Evolutionary conservation across 1,139 yeast species (phyloP).

Genomic region (Groenewaldozyma sp.): DNA sequence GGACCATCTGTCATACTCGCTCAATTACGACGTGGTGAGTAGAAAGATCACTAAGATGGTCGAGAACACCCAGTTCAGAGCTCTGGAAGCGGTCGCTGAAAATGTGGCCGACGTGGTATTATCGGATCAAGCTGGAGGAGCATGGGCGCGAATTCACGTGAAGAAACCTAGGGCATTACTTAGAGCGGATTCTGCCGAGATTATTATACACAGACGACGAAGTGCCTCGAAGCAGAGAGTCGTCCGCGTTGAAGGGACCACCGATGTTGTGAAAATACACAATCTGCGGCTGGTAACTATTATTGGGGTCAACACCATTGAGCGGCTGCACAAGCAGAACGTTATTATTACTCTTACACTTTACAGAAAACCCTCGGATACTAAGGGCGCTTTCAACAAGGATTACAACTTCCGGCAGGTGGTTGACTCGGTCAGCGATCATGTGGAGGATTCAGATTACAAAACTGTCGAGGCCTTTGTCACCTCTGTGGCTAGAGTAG

Average conservation of each 20-base stretch:
- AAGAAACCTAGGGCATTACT: constrained; percentile 46
- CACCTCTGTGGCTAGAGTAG: constrained; percentile 57
- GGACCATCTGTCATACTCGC: constrained; percentile 71
- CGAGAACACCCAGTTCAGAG: constrained; percentile 36
- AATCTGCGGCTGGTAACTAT: constrained; percentile 58
- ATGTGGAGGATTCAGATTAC: constrained; percentile 67
- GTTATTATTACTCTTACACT: constrained; percentile 51
- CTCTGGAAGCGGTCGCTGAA: constrained; percentile 54
- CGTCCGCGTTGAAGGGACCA: constrained; percentile 22
- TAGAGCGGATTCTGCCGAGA: constrained; percentile 44
- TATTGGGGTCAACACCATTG: constrained; percentile 89
- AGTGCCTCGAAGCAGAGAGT: constrained; percentile 38
- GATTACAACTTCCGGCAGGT: constrained; percentile 25
- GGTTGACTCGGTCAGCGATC: constrained; percentile 32
- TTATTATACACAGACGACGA: constrained; percentile 29
- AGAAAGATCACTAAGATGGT: constrained; percentile 49
- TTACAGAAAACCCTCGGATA: constrained; percentile 13
- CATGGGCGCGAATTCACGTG: constrained; percentile 38
- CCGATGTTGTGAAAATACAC: constrained; percentile 41
- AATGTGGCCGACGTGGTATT: constrained; percentile 42
- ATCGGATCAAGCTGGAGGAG: constrained; percentile 44
- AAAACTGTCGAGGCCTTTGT: constrained; percentile 92
- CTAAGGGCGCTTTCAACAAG: constrained; percentile 17
- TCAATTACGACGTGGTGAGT: constrained; percentile 80
- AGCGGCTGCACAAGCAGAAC: constrained; percentile 68